Conservation (phyloP, 2,329 filamentous ascomycete genomes). For the Orbilia ellipsospora region DNA sequence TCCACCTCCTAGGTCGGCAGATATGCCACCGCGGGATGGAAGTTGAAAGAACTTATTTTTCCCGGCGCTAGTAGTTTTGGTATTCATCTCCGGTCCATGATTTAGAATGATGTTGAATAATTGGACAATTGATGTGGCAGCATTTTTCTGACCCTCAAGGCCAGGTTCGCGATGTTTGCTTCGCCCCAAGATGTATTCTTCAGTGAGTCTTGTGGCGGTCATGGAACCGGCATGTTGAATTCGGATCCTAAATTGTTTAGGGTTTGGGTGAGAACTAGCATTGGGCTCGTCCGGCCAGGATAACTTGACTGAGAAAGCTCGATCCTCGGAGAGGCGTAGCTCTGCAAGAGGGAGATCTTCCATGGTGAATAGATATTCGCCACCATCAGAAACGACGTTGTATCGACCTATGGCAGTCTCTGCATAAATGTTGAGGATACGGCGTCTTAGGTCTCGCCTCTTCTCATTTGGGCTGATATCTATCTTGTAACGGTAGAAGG, state of each 20-base stretch:
- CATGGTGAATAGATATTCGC: conserved; percentile 12
- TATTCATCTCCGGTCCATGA: conserved; percentile 21
- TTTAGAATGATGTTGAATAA: conserved; percentile 40
- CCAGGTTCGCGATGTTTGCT: conserved; percentile 28
- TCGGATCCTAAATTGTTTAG: conserved; percentile 14
- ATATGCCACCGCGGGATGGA: conserved; percentile 60
- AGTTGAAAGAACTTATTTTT: conserved; percentile 67
- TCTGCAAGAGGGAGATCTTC: conserved; percentile 21
- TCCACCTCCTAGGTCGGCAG: conserved; percentile 65
- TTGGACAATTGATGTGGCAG: conserved; percentile 19
- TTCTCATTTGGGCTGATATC: conserved; percentile 30
- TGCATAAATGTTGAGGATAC: conserved; percentile 32
- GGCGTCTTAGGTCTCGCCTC: conserved; percentile 6
- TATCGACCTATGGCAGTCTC: conserved; percentile 13
- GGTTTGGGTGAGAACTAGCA: background rate
- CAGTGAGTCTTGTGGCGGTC: conserved; percentile 9
- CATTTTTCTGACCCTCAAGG: background rate
- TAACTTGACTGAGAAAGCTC: conserved; percentile 25
- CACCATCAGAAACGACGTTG: conserved; percentile 37
- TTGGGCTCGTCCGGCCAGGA: conserved; percentile 34
- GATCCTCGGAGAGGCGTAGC: conserved; percentile 1
- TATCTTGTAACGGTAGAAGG: conserved; percentile 30
- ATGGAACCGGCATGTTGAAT: conserved; percentile 13
- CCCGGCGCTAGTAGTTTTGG: conserved; percentile 65
- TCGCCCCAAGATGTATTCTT: conserved; percentile 24